These are phyloP conservation scores for Daldinia vernicosa DNA, from an alignment of 495 filamentous ascomycete species.

Conservation along the genomic window DNA sequence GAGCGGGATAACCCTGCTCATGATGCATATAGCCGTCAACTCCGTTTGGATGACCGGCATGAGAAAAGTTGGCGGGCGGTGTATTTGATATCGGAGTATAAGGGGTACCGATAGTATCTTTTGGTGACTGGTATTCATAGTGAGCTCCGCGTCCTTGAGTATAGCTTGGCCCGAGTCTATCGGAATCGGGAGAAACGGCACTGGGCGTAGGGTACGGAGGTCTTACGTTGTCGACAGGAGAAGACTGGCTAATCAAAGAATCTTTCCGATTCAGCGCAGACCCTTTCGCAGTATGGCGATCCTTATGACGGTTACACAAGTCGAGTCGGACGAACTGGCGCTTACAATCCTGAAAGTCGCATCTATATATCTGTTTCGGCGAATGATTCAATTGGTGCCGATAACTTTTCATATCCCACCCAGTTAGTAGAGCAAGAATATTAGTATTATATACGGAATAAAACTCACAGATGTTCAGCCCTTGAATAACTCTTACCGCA, in stretches of 20 bases:
- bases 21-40: conserved; percentile 56
- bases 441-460: neutral
- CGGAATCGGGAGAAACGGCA: conserved; percentile 62
- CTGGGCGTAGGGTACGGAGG: conserved; percentile 53
- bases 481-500: conserved; percentile 97
- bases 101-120: conserved; percentile 57
- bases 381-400: conserved; percentile 96
- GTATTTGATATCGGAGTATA: conserved; percentile 60
- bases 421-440: conserved; percentile 24
- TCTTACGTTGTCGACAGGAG: conserved; percentile 58
- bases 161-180: conserved; percentile 55
- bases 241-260: conserved; percentile 68
- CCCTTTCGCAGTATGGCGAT: conserved; percentile 94
- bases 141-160: conserved; percentile 55
- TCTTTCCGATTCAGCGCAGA: conserved; percentile 95
- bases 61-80: conserved; percentile 56
- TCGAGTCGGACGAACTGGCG: conserved; percentile 95
- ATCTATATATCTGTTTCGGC: conserved; percentile 95
- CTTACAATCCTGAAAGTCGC: conserved; percentile 90
- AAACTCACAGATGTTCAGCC: conserved; percentile 85
- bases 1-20: conserved; percentile 49
- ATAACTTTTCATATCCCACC: conserved; percentile 58
- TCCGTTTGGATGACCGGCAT: conserved; percentile 49
- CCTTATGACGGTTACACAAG: conserved; percentile 90
- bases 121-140: conserved; percentile 63